Percentiles rank a stretch among this genome's conserved stretches.
Evolutionary conservation across 148 eudicot species (phyloP).

Genomic region (Chenopodium quinoa): DNA sequence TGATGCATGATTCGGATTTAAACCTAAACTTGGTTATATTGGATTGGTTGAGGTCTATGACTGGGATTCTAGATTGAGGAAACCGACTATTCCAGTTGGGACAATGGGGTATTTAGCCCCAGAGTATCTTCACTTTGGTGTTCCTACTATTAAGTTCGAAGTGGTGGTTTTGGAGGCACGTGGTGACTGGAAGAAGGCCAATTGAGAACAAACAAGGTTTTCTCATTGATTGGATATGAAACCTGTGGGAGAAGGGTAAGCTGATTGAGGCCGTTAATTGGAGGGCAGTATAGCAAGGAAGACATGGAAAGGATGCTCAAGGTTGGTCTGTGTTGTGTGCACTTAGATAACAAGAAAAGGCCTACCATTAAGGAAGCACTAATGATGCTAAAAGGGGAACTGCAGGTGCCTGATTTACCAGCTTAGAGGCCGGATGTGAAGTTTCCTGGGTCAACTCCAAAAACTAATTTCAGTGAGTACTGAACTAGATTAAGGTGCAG

Average conservation of each 20-base stretch:
- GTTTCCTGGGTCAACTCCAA: slow-evolving; percentile 46
- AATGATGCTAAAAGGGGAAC: slow-evolving; percentile 52
- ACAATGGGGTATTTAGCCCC: slow-evolving; percentile 74
- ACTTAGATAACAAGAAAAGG: slow-evolving; percentile 48
- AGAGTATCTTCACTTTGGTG: slow-evolving; percentile 54
- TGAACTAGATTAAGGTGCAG: background rate
- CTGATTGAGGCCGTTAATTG: slow-evolving; percentile 48
- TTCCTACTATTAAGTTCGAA: slow-evolving; percentile 59
- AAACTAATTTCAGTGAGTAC: slow-evolving; percentile 30
- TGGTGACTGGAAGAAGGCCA: slow-evolving; percentile 52
- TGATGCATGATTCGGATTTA: slow-evolving; percentile 38
- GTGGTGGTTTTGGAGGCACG: slow-evolving; percentile 54
- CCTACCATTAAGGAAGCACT: slow-evolving; percentile 54
- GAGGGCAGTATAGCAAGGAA: slow-evolving; percentile 33
- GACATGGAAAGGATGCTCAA: slow-evolving; percentile 57
- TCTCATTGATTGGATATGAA: slow-evolving; percentile 51
- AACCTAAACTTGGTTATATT: slow-evolving; percentile 61
- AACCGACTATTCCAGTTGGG: slow-evolving; percentile 55
- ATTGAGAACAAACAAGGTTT: slow-evolving; percentile 36
- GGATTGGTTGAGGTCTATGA: slow-evolving; percentile 65
- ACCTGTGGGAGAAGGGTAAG: slow-evolving; percentile 49
- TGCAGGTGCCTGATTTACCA: slow-evolving; percentile 48
- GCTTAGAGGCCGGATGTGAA: slow-evolving; percentile 41
- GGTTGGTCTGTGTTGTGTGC: slow-evolving; percentile 62
- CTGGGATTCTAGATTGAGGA: slow-evolving; percentile 31